These are phyloP conservation scores for Evernia prunastri DNA, from an alignment of 495 filamentous ascomycete species.

Conservation along the genomic window DNA sequence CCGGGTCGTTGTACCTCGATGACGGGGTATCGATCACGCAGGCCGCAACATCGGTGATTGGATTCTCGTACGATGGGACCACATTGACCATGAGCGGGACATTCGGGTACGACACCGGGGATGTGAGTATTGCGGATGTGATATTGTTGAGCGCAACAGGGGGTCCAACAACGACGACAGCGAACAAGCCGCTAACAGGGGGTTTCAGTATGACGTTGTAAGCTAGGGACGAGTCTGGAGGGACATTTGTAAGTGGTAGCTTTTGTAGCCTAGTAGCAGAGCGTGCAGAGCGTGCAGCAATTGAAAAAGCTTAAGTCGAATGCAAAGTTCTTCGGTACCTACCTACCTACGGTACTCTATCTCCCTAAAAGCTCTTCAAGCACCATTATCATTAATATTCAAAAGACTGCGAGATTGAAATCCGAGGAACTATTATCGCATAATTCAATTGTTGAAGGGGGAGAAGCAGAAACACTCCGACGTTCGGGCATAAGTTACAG, in stretches of 20 bases:
- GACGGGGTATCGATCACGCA: constrained; percentile 54
- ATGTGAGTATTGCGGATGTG: constrained; percentile 7
- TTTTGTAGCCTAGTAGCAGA: not conserved
- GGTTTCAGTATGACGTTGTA: constrained; percentile 4
- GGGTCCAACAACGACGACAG: not conserved
- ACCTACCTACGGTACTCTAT: no score
- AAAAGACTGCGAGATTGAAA: no score
- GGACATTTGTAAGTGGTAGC: not conserved
- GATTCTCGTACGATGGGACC: constrained; percentile 48
- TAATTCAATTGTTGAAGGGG: no score
- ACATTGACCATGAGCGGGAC: constrained; percentile 45
- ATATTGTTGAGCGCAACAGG: constrained; percentile 1
- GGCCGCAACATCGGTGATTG: constrained; percentile 40
- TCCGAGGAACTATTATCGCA: no score
- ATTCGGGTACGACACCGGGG: constrained; percentile 39
- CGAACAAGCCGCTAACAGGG: constrained; percentile 1
- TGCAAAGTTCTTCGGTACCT: no score
- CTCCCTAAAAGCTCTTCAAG: no score
- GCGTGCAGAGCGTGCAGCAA: no score
- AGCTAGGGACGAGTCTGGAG: not conserved
- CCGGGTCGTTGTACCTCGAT: constrained; percentile 54
- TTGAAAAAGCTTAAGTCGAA: no score
- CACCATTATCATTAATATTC: no score
- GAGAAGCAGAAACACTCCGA: no score
- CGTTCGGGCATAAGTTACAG: no score